Percentiles rank a stretch among this genome's conserved stretches.
These are phyloP conservation scores for Vitis cinerea DNA, from an alignment of 164 flowering plant genomes.

Conservation along the genomic window DNA sequence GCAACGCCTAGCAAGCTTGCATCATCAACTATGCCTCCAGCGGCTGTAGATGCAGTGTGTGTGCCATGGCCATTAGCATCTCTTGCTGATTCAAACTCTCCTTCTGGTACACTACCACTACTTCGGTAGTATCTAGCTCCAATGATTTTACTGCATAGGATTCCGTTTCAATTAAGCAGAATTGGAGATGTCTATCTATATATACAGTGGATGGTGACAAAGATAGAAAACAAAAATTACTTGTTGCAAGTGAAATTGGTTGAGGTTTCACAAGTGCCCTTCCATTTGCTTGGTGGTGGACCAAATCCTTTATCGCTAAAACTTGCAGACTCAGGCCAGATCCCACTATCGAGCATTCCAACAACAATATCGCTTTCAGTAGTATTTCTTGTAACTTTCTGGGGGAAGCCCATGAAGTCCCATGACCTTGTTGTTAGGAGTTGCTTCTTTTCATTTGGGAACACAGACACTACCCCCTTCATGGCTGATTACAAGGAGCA, in stretches of 20 bases:
- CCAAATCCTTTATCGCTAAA: constrained; percentile 36
- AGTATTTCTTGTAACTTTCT: constrained; percentile 16
- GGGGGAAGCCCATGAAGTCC: constrained; percentile 58
- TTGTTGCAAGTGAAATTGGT: constrained; percentile 69
- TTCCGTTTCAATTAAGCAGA: background rate
- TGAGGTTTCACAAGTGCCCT: constrained; percentile 43
- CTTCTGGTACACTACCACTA: background rate
- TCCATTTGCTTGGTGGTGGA: constrained; percentile 68
- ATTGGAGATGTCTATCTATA: no score
- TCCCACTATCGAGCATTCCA: constrained; percentile 54
- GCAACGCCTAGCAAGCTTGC: constrained; percentile 42
- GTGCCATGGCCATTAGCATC: constrained; percentile 70
- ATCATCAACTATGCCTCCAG: constrained; percentile 37
- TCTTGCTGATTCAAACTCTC: constrained; percentile 40
- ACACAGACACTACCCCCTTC: constrained; percentile 48
- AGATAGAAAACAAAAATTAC: constrained; percentile 16
- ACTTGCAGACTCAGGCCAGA: constrained; percentile 65
- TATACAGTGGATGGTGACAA: no score
- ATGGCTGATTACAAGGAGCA: constrained; percentile 19
- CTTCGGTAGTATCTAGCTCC: constrained; percentile 48
- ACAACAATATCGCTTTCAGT: constrained; percentile 45
- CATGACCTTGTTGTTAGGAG: constrained; percentile 49
- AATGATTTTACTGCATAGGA: constrained; percentile 46
- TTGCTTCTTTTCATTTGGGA: no score
- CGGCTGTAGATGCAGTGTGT: constrained; percentile 72